These are phyloP conservation scores for Amaranthus hypochondriacus DNA, from an alignment of 148 eudicot species.

Conservation along the genomic window DNA sequence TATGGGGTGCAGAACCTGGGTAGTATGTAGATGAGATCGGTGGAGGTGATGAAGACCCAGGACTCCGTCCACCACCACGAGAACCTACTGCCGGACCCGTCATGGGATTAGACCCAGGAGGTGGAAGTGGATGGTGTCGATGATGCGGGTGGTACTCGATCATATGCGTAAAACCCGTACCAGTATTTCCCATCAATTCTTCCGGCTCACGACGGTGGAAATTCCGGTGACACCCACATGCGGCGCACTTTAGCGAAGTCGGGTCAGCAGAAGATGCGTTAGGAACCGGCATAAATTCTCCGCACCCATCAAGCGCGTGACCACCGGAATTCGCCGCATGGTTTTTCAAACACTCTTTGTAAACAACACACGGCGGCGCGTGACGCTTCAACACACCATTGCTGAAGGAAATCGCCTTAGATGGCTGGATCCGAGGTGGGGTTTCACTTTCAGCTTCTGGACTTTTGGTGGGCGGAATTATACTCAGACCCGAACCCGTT, in stretches of 20 bases:
- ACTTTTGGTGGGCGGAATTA: conserved; percentile 21
- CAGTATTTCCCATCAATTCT: conserved; percentile 1
- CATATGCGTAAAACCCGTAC: conserved; percentile 23
- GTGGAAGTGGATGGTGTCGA: conserved; percentile 72
- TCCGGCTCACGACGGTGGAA: conserved; percentile 73
- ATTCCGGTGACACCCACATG: conserved; percentile 81
- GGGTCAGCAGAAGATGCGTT: conserved; percentile 42
- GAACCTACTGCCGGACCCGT: conserved; percentile 6
- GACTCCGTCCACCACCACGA: conserved; percentile 29
- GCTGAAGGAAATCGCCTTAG: conserved; percentile 34
- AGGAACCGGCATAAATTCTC: conserved; percentile 71
- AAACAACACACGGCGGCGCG: conserved; percentile 29
- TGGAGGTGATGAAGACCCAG: conserved; percentile 65
- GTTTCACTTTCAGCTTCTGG: conserved; percentile 41
- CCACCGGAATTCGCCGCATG: conserved; percentile 70
- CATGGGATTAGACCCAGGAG: conserved; percentile 15
- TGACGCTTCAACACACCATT: conserved; percentile 68
- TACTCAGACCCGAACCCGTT: neutral
- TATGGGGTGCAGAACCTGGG: conserved; percentile 57
- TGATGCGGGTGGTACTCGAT: conserved; percentile 67
- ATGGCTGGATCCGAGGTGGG: conserved; percentile 38
- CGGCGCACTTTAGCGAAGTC: conserved; percentile 64
- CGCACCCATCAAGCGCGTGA: conserved; percentile 78
- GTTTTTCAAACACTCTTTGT: conserved; percentile 71
- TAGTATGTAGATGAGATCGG: conserved; percentile 84